Conservation (phyloP, 139 green algal genomes). For the Tetradesmus lagerheimii region DNA sequence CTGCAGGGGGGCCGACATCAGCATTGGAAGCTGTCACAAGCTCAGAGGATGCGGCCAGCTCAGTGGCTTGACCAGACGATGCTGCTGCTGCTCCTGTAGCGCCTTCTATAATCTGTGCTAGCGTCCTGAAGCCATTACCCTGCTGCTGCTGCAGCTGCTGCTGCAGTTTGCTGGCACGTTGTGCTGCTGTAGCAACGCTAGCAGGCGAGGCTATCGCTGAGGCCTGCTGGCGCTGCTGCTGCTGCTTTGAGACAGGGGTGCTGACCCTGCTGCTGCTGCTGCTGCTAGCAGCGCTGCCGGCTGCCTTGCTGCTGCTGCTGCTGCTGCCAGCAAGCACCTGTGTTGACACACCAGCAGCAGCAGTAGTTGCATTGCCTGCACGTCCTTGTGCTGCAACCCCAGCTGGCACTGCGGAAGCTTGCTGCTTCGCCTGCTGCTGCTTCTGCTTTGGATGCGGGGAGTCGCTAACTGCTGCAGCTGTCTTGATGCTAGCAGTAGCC, state of each 20-base stretch:
- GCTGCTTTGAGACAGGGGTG: not conserved
- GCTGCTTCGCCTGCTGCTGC: not conserved
- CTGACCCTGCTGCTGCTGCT: conserved; percentile 1
- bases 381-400: not conserved
- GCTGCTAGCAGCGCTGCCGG: not conserved
- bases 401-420: not conserved
- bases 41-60: not conserved
- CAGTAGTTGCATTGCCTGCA: not conserved
- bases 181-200: not conserved
- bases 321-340: too few relatives aligned
- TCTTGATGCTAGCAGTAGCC: not conserved
- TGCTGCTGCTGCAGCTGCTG: conserved; percentile 26
- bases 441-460: not conserved
- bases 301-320: not conserved
- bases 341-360: too few relatives aligned
- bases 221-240: not conserved
- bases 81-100: not conserved
- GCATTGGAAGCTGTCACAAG: not conserved
- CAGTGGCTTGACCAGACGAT: not conserved
- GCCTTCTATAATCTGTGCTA: not conserved
- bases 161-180: not conserved
- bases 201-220: conserved; percentile 13
- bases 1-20: not conserved
- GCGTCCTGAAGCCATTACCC: not conserved
- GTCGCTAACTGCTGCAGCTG: not conserved